Evolutionary conservation across 345 rosid species (phyloP).

Genomic region (Durio zibethinus): DNA sequence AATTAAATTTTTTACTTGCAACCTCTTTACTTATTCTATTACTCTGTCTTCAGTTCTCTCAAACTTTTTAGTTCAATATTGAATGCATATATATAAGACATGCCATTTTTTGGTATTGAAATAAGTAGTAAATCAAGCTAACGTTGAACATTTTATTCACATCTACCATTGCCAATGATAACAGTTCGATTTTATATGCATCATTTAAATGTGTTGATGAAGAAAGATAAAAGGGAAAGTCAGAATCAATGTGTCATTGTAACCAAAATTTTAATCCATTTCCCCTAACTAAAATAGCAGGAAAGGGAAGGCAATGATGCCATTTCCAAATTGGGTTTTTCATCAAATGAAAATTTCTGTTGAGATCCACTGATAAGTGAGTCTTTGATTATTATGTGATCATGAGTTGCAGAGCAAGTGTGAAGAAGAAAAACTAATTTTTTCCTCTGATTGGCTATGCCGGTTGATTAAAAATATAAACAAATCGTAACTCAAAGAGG

Average conservation of each 20-base stretch:
- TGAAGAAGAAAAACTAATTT: not conserved
- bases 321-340: not conserved
- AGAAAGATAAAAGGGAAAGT: not conserved
- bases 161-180: not conserved
- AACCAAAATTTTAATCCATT: not conserved
- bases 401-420: not conserved
- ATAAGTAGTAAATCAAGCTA: not conserved
- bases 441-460: no score
- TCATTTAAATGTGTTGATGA: not conserved
- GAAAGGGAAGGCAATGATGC: not conserved
- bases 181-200: not conserved
- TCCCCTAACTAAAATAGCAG: not conserved
- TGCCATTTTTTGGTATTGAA: not conserved
- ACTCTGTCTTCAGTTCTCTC: no score
- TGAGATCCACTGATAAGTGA: not conserved
- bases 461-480: not conserved
- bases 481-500: no score
- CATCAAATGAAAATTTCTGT: not conserved
- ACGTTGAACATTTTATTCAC: not conserved
- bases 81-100: no score
- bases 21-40: no score
- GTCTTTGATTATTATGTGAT: not conserved
- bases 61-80: no score
- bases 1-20: no score
- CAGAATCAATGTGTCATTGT: not conserved